phyloP scores from a whole-genome alignment of 805 yeast genomes.

The Scheffersomyces ergatensis region DNA sequence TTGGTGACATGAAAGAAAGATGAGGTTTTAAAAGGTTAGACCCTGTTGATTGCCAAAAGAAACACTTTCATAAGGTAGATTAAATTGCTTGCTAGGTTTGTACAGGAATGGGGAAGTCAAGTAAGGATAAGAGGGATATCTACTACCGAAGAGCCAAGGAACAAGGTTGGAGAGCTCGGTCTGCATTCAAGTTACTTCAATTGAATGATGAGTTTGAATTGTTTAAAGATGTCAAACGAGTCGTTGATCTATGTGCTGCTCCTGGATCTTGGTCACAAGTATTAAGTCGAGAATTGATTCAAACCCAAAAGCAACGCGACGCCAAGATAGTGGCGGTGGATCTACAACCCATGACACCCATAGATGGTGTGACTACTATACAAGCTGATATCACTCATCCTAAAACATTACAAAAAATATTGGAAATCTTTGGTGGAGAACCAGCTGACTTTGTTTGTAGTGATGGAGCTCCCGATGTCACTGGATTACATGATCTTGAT shows the following conservation, averaged over 20 bases:
- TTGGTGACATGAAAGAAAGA: too few species aligned
- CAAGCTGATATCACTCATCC: constrained; percentile 99
- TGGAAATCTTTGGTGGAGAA: constrained; percentile 83
- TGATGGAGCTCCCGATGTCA: constrained; percentile 99
- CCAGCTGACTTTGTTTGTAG: constrained; percentile 94
- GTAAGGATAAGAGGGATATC: constrained; percentile 91
- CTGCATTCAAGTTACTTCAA: constrained; percentile 92
- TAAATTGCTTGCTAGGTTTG: too few species aligned
- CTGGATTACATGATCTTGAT: constrained; percentile 94
- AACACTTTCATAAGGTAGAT: too few species aligned
- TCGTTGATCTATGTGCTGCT: constrained; percentile 97
- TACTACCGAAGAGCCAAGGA: constrained; percentile 94
- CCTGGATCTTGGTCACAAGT: constrained; percentile 99
- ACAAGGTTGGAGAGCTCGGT: constrained; percentile 96
- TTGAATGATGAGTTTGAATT: constrained; percentile 86
- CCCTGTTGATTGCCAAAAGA: too few species aligned
- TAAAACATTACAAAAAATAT: constrained; percentile 70
- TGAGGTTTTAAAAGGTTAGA: too few species aligned
- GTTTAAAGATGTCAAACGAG: constrained; percentile 70
- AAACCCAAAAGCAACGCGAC: constrained; percentile 34
- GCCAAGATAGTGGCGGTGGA: constrained; percentile 92
- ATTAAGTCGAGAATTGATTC: constrained; percentile 64
- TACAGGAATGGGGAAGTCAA: constrained; percentile 92
- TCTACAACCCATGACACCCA: constrained; percentile 95
- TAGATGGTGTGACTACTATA: constrained; percentile 82